Base-by-base conservation (phyloP, 768 basidiomycete genomes). In the Podaxis sp. region DNA sequence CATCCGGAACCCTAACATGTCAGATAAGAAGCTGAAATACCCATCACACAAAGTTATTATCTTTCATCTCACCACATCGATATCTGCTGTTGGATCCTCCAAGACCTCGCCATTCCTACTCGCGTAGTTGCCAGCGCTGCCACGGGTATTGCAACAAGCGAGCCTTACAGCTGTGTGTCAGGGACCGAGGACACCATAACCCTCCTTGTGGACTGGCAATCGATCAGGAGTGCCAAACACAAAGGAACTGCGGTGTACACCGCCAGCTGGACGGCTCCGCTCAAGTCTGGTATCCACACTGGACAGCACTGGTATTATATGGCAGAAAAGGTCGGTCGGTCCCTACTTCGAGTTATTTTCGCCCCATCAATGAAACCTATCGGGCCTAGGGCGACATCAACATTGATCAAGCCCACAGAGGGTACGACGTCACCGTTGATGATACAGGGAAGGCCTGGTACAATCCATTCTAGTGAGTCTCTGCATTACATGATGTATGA, bases 231-330 rank as follows among this genome's bases (percentile, higher is more conserved):
- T 73, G 72, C 82, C 14, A 87, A 77, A 66, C 91, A 93, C 75
- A 82, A 79, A 62, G 94, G 95, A 23, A 94, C 90, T 1, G 94
- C 85, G 1, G 91, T 96, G 1, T 97, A 94, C 76, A 95, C 95
- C 4, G 93, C 95, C 7, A 91, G 89, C 55, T 97, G 94, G 94
- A 95, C 94, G 0, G 94, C 95, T 0, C 95, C 94, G 16, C 76
- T 93, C 61, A 90, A 91, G 70, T 81, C 90, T 21, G 94, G 93
- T n/a, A 82, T 96, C 7, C 93, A 95, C 72, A 88, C 90, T 6
- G 89, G 88, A 42, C 94, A 97, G 68, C 88, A 92, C 68, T 95
- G 91, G 90, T 93, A 95, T 74, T 95, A 95, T 74, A 92, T 95
- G 90, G 94, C 83, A 52, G 89, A 92, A 77, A 95, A 92, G 80